Conservation (phyloP, 2,329 filamentous ascomycete genomes). For the Xylariaceae sp. region DNA sequence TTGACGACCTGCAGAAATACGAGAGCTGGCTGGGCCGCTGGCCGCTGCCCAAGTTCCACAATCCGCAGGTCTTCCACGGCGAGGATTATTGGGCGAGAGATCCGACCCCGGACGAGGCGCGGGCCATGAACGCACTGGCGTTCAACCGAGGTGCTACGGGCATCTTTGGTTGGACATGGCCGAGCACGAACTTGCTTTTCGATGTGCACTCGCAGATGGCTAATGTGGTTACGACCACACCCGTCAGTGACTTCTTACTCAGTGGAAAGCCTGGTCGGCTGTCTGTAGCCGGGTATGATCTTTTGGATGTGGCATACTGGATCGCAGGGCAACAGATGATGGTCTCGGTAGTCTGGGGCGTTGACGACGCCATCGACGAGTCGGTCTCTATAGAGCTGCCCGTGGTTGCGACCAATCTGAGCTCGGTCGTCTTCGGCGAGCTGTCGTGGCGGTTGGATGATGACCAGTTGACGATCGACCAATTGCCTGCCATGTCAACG, state of each 20-base stretch:
- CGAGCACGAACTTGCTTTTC: conserved; percentile 35
- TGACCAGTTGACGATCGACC: conserved; percentile 21
- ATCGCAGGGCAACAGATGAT: conserved; percentile 26
- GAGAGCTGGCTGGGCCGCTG: conserved; percentile 40
- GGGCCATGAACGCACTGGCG: conserved; percentile 42
- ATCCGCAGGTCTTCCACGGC: conserved; percentile 45
- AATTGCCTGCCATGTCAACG: conserved; percentile 31
- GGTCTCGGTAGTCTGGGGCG: conserved; percentile 36
- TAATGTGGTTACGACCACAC: conserved; percentile 31
- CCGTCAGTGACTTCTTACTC: conserved; percentile 39
- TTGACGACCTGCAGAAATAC: conserved; percentile 37
- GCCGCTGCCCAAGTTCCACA: conserved; percentile 39
- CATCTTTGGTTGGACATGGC: conserved; percentile 45
- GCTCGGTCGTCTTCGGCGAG: conserved; percentile 24
- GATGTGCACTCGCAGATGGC: conserved; percentile 38
- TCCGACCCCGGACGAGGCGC: conserved; percentile 40
- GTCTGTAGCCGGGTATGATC: conserved; percentile 8
- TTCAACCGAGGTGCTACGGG: conserved; percentile 44
- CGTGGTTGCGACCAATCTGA: conserved; percentile 11
- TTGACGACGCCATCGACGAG: conserved; percentile 15
- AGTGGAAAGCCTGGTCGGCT: conserved; percentile 24
- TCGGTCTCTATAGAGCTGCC: conserved; percentile 19
- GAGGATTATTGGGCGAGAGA: conserved; percentile 46
- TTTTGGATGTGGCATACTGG: conserved; percentile 38
- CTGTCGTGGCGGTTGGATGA: conserved; percentile 22